A percentile compares a stretch with the other conserved stretches of the same genome.
These are phyloP conservation scores for Lathyrus tuberosus DNA, from an alignment of 306 rosid genomes.

Conservation along the genomic window DNA sequence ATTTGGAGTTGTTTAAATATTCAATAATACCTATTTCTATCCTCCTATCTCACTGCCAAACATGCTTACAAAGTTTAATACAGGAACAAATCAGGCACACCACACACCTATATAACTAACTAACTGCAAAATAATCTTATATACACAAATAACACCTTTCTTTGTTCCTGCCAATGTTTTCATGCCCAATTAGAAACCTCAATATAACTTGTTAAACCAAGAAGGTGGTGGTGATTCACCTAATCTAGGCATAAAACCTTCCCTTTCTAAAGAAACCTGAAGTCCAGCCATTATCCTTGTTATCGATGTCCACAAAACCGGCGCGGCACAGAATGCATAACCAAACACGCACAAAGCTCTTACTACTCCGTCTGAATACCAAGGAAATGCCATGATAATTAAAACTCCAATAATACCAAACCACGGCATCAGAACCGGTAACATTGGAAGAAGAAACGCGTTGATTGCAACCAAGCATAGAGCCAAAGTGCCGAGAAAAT, in stretches of 20 bases:
- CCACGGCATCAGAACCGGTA: conserved; percentile 66
- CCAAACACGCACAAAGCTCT: conserved; percentile 70
- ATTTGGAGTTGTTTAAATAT: background rate
- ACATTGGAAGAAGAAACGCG: conserved; percentile 63
- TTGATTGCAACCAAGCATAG: conserved; percentile 61
- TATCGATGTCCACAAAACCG: conserved; percentile 62
- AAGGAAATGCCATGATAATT: conserved; percentile 79
- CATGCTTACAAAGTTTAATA: conserved; percentile 7
- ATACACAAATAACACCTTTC: conserved; percentile 19
- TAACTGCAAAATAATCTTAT: conserved; percentile 33
- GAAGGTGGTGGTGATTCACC: conserved; percentile 60
- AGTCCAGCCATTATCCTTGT: conserved; percentile 58
- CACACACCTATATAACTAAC: conserved; percentile 24
- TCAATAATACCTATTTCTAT: conserved; percentile 15
- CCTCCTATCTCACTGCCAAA: background rate
- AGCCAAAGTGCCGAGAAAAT: conserved; percentile 65
- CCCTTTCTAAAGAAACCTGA: conserved; percentile 73
- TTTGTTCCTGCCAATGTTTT: conserved; percentile 16
- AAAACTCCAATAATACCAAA: conserved; percentile 61
- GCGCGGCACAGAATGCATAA: conserved; percentile 75
- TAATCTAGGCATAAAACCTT: conserved; percentile 62
- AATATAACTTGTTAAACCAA: conserved; percentile 62
- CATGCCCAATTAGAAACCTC: conserved; percentile 30
- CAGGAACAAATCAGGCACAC: conserved; percentile 23
- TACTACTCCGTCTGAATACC: conserved; percentile 71